Conservation (phyloP, 768 basidiomycete species). For the Russula lepida region DNA sequence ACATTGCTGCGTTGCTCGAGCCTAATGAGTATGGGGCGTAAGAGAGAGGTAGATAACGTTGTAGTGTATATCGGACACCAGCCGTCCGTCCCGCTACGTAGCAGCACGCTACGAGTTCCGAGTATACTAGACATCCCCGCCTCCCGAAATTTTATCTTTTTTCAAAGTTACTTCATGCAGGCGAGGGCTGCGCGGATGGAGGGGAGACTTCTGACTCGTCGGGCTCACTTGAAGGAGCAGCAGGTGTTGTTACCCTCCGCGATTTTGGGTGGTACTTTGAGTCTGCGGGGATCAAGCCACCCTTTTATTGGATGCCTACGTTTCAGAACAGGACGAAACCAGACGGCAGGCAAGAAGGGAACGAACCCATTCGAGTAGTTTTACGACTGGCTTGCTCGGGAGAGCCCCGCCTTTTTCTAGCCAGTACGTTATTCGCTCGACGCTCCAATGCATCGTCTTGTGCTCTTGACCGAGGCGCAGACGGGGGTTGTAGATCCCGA, state of each 20-base stretch:
- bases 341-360: background rate
- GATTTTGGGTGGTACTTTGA: constrained; percentile 45
- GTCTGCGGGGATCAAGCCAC: constrained; percentile 49
- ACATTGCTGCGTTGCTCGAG: constrained; percentile 38
- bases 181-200: background rate
- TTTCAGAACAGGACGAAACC: background rate
- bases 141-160: background rate
- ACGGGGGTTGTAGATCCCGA: constrained; percentile 79
- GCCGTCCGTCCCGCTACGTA: background rate
- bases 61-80: background rate
- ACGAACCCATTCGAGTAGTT: constrained; percentile 71
- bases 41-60: background rate
- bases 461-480: constrained; percentile 39
- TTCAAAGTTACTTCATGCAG: background rate
- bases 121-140: background rate
- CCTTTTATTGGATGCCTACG: constrained; percentile 31
- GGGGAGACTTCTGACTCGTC: background rate
- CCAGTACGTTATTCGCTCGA: constrained; percentile 87
- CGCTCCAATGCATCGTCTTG: constrained; percentile 86
- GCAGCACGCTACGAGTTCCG: background rate
- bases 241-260: background rate
- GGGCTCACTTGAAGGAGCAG: background rate
- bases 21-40: background rate
- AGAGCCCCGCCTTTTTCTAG: constrained; percentile 65
- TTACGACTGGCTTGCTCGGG: constrained; percentile 71